phyloP scores from a whole-genome alignment of 2,329 filamentous ascomycete species.

The Parascedosporium putredinis region DNA sequence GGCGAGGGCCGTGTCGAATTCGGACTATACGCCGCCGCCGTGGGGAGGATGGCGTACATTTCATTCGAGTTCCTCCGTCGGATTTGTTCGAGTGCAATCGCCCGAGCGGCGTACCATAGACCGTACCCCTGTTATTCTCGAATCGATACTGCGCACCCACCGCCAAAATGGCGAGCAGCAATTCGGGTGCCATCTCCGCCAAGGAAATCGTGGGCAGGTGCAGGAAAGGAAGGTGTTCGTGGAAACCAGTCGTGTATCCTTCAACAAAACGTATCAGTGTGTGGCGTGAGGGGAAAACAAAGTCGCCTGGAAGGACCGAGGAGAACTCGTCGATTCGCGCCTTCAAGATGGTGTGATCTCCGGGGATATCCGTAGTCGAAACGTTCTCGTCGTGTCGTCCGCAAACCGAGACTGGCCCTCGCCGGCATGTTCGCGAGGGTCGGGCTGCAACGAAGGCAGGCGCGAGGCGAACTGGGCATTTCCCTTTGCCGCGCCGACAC shows the following conservation, averaged over 20 bases:
- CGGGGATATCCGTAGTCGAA: conserved; percentile 40
- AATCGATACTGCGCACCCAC: conserved; percentile 59
- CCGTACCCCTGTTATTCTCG: conserved; percentile 49
- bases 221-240: conserved; percentile 47
- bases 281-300: conserved; percentile 58
- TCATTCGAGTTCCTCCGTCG: conserved; percentile 46
- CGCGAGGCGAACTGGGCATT: conserved; percentile 43
- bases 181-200: conserved; percentile 54
- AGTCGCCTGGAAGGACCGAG: conserved; percentile 48
- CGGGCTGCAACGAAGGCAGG: conserved; percentile 43
- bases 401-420: conserved; percentile 12
- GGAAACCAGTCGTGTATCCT: conserved; percentile 59
- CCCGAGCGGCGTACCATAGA: conserved; percentile 50
- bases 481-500: conserved; percentile 35
- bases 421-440: conserved; percentile 29
- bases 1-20: conserved; percentile 50
- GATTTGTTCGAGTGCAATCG: conserved; percentile 48
- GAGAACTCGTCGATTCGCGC: conserved; percentile 52
- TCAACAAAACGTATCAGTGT: conserved; percentile 60
- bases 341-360: conserved; percentile 45
- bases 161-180: conserved; percentile 56
- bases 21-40: conserved; percentile 47
- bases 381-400: conserved; percentile 21
- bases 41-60: conserved; percentile 45
- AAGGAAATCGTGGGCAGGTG: conserved; percentile 57